Evolutionary conservation across 164 flowering plant genomes (phyloP), one percentile per base, ranked within the genome.

Genomic region (Paratinospora sagittata): DNA sequence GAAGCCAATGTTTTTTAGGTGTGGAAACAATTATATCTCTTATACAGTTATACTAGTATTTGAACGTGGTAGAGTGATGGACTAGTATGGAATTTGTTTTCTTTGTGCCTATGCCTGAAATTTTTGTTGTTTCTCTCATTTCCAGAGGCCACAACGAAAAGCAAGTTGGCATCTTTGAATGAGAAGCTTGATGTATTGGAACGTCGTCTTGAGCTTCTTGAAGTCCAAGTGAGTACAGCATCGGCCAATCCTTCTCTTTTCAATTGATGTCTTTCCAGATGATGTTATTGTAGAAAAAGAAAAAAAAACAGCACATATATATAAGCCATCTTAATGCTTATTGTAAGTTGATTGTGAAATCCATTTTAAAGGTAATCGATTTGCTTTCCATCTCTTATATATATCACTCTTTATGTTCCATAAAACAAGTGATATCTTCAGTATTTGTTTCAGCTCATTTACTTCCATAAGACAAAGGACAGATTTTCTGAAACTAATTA

Each of bases 121-220:
- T 27, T 71, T 21, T 9, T 1, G 23, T 55, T 3, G 0, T 71
- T 41, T 34, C 27, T 30, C 30, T 21, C 67, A 70, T 10, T 60
- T 79, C 24, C 82, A 93, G 97, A 91, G 82, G 88, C 97, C 24
- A 92, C 97, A 6, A 95, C 97, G n/a, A 95, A 92, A 84, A 88
- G 85, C 80, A 96, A 93, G 74, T 82, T 96, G 81, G 93, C 96
- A 57, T 72, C 88, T 5, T 68, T 96, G 77, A 96, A 96, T 77
- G 96, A 91, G 83, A 96, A 93, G 82, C 98, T 96, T 66, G 92
- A 93, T 73, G 81, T 82, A 5, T 78, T 96, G 68, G 97, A 96
- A 73, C 90, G 98, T 12, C 96, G 90, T 21, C 78, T 96, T 11
- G 97, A 96, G 78, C 70, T 90, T 75, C 85, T 93, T 26, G 97